Evolutionary conservation across 345 rosid species (phyloP), one percentile per base, ranked within the genome.

Genomic region (Xanthoceras sorbifolium): DNA sequence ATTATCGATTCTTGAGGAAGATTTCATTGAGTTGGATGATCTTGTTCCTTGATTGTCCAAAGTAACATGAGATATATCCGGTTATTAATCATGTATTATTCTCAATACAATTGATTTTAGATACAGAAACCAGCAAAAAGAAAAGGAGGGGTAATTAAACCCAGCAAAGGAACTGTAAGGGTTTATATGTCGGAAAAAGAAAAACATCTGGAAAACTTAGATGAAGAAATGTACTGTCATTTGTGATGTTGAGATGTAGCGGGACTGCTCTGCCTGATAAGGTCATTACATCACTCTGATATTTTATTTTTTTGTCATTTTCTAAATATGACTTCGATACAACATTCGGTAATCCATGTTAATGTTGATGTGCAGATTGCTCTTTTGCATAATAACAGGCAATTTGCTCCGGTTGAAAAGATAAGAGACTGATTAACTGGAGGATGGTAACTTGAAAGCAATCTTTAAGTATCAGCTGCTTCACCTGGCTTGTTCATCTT

Each of bases 21-120:
- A 88, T 80, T 86, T 79, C 32, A 59, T 86, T 44, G 91, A 85
- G 79, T 38, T 88, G 72, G 78, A 86, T 29, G 90, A 90, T 83
- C 84, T 86, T 55, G 22, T 72, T 70, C 40, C 40, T 63, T 70
- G 81, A 82, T 71, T 71, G 36, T 63, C 62, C 48, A 10, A 52
- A 63, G 62, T 22, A 61, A 69, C 54, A 66, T 67, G 67, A 48
- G 59, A 40, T 2, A 72, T 42, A 25, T 64, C 15, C 57, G 66
- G 70, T n/a, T 59, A 34, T 67, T 44, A 74, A 67, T 64, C n/a
- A 57, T n/a, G 25, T 74, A 64, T 69, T 50, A 54, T 9, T 55
- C 75, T 65, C 60, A 64, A 23, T 36, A 28, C 15, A 42, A 44
- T 9, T 75, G 73, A 60, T 75, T 42, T 40, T 57, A 23, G 34